These are phyloP conservation scores for Dothistroma septosporum DNA, from an alignment of 2,329 filamentous ascomycete genomes.

Conservation along the genomic window DNA sequence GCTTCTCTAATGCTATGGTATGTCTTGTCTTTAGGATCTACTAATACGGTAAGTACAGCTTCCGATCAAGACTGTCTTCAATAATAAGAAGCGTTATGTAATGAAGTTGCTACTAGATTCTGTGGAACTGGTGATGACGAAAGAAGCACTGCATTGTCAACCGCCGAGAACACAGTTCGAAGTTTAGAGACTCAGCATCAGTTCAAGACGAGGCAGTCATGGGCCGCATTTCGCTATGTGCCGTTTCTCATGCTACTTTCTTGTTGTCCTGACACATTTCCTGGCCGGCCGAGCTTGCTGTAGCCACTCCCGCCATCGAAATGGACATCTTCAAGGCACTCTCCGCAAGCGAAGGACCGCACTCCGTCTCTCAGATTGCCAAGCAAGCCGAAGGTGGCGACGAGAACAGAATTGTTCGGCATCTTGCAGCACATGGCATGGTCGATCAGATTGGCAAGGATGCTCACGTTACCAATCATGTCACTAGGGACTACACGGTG, in stretches of 20 bases:
- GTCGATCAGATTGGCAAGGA: slow-evolving; percentile 2
- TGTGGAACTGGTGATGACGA: not conserved
- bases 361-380: not conserved
- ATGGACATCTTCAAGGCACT: slow-evolving; percentile 2
- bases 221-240: not conserved
- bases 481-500: not conserved
- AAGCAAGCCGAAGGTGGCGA: not conserved
- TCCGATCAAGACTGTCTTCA: not conserved
- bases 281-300: not conserved
- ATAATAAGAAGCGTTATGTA: not conserved
- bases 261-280: not conserved
- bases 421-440: not conserved
- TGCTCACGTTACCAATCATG: not conserved
- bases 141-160: not conserved
- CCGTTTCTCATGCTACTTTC: not conserved
- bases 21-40: not conserved
- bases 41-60: not conserved
- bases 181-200: not conserved
- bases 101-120: not conserved
- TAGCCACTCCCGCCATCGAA: not conserved
- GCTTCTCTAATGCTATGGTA: not conserved
- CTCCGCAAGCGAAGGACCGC: not conserved
- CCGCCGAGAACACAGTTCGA: not conserved
- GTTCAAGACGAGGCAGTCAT: not conserved
- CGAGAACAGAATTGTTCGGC: not conserved